phyloP scores from a whole-genome alignment of 176 grass and related monocot genomes.

The Leersia perrieri region DNA sequence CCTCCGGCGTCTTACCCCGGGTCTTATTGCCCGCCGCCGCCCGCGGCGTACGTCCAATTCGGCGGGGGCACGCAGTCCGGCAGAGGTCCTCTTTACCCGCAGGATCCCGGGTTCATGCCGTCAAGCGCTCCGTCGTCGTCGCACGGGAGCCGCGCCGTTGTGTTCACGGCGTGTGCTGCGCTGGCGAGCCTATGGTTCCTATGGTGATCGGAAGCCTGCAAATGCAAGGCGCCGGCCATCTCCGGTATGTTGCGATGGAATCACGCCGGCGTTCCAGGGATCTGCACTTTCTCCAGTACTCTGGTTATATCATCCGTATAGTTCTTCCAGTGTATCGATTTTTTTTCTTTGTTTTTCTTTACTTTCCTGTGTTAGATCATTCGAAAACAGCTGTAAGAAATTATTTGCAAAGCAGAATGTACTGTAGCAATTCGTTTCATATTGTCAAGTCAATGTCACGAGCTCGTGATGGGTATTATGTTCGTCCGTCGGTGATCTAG shows the following conservation, averaged over 20 bases:
- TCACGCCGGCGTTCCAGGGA: neutral
- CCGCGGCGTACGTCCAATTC: slow-evolving; percentile 36
- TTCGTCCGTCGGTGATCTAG: neutral
- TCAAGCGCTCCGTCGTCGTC: slow-evolving; percentile 23
- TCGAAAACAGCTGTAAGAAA: slow-evolving; percentile 32
- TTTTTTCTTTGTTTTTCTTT: neutral
- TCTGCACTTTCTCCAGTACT: neutral
- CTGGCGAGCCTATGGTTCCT: slow-evolving; percentile 1
- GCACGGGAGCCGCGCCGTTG: slow-evolving; percentile 2
- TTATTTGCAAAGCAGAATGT: slow-evolving; percentile 17
- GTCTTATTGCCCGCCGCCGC: slow-evolving; percentile 39
- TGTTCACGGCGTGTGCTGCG: slow-evolving; percentile 13
- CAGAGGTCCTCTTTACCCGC: slow-evolving; percentile 44
- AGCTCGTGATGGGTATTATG: neutral
- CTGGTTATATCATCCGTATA: neutral
- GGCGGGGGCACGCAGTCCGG: slow-evolving; percentile 34
- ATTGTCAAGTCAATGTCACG: neutral
- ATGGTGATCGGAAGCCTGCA: slow-evolving; percentile 17
- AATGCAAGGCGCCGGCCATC: neutral
- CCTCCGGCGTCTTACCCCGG: slow-evolving; percentile 45
- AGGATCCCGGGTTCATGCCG: slow-evolving; percentile 54
- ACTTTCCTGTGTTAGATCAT: neutral
- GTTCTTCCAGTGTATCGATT: slow-evolving; percentile 16
- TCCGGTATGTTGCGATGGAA: neutral
- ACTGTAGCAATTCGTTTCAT: slow-evolving; percentile 9